Percentiles rank a stretch among this genome's conserved stretches.
phyloP scores from a whole-genome alignment of 495 filamentous ascomycete species.

The Aspergillus panamensis region DNA sequence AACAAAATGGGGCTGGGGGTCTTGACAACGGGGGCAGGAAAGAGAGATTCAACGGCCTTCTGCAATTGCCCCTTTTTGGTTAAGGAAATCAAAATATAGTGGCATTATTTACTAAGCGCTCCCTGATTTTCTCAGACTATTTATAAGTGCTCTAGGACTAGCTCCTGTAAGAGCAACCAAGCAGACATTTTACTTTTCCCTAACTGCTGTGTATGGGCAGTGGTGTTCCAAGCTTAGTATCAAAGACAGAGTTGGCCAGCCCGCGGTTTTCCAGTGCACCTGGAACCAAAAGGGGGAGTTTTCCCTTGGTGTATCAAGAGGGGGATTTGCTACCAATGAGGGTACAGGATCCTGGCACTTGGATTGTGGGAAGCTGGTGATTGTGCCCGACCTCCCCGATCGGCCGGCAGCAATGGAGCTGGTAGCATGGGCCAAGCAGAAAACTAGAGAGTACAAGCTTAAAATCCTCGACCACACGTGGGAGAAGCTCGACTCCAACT shows the following conservation, averaged over 20 bases:
- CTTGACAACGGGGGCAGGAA: neutral
- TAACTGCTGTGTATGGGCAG: conserved; percentile 16
- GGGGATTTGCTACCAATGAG: neutral
- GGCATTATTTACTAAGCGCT: conserved; percentile 11
- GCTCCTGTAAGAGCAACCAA: conserved; percentile 11
- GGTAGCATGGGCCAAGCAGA: conserved; percentile 12
- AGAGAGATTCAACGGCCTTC: neutral
- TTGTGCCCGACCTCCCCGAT: conserved; percentile 22
- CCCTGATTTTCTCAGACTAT: conserved; percentile 13
- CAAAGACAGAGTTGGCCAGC: neutral
- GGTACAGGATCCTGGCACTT: conserved; percentile 8
- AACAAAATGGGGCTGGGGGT: neutral
- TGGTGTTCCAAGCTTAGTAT: conserved; percentile 14
- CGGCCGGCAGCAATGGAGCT: conserved; percentile 5
- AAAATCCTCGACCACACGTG: conserved; percentile 13
- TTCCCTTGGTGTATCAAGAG: neutral
- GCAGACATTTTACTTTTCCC: conserved; percentile 13
- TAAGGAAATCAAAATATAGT: neutral
- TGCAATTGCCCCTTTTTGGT: neutral
- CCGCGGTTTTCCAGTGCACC: neutral
- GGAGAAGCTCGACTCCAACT: conserved; percentile 6
- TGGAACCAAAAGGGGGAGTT: neutral
- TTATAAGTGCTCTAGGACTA: conserved; percentile 3
- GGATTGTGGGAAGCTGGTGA: conserved; percentile 17
- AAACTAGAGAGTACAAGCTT: conserved; percentile 19